Conservation (phyloP, 1,284 basidiomycete genomes). For the Puccinia hordei region DNA sequence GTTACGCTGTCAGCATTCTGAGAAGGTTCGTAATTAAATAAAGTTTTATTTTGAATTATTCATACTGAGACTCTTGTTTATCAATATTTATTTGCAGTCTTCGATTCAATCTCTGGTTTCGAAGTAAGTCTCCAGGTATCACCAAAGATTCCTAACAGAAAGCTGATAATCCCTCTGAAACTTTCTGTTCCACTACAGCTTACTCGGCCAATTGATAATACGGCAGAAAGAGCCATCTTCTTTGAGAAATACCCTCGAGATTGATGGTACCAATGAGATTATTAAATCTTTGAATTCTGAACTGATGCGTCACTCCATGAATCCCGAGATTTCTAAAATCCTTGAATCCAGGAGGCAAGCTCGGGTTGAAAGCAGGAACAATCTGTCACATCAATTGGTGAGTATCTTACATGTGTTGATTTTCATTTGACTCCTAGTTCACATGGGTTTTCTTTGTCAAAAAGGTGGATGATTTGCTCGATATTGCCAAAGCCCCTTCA, state of each 20-base stretch:
- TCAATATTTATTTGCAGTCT: constrained; percentile 59
- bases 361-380: constrained; percentile 3
- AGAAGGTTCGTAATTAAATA: constrained; percentile 69
- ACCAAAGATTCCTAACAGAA: constrained; percentile 58
- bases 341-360: constrained; percentile 15
- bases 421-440: neutral
- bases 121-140: constrained; percentile 51
- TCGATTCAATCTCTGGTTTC: constrained; percentile 85
- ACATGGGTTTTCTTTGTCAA: neutral
- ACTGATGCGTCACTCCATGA: constrained; percentile 26
- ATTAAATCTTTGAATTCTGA: constrained; percentile 21
- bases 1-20: constrained; percentile 83
- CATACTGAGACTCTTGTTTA: neutral
- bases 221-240: constrained; percentile 36
- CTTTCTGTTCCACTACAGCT: neutral
- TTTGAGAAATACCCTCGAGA: constrained; percentile 19
- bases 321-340: constrained; percentile 12
- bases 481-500: constrained; percentile 31
- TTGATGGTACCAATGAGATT: constrained; percentile 5
- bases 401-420: neutral
- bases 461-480: constrained; percentile 44
- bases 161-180: neutral
- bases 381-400: constrained; percentile 36
- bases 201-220: constrained; percentile 21
- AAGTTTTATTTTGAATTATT: constrained; percentile 12